Evolutionary conservation across 2,329 filamentous ascomycete species (phyloP).

Genomic region (Diaporthe longicolla): DNA sequence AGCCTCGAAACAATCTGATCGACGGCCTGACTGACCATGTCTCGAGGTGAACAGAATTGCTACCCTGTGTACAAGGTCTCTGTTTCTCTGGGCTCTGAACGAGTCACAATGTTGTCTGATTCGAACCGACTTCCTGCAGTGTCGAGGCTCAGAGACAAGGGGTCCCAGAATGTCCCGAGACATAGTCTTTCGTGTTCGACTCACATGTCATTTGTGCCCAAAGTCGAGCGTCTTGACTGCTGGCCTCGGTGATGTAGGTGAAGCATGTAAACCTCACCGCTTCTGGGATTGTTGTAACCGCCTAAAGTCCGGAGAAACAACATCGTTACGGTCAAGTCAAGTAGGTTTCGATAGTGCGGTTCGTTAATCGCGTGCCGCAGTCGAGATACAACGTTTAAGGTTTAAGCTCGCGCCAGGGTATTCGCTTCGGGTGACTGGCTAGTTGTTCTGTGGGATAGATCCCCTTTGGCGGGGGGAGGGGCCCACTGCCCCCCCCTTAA

Average conservation of each 20-base stretch:
- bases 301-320: background rate
- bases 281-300: background rate
- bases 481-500: background rate
- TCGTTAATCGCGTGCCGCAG: conserved; percentile 16
- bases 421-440: background rate
- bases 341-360: background rate
- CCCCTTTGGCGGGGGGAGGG: background rate
- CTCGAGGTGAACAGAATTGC: background rate
- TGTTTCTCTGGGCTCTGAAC: background rate
- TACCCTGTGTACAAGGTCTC: background rate
- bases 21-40: background rate
- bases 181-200: conserved; percentile 8
- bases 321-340: background rate
- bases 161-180: conserved; percentile 21
- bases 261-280: background rate
- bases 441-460: background rate
- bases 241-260: background rate
- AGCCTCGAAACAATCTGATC: background rate
- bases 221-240: background rate
- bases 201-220: background rate
- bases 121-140: background rate
- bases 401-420: background rate
- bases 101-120: conserved; percentile 1
- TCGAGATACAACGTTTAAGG: conserved; percentile 1
- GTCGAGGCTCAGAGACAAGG: background rate